Conservation (phyloP, 225 moss, liverwort and hornwort genomes). For the Sphagnum contortum region DNA sequence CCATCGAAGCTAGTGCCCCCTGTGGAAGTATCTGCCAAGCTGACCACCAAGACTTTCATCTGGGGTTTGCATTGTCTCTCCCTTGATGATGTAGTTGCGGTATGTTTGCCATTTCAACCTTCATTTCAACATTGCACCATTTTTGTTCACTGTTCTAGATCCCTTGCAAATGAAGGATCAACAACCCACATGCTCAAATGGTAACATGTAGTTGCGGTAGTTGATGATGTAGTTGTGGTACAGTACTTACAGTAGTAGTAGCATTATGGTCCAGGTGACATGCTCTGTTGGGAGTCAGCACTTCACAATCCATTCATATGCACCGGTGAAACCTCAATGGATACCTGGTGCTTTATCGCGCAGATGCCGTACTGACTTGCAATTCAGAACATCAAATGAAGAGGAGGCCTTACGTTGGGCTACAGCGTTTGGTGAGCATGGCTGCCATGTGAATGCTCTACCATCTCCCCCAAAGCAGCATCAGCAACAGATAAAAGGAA, state of each 20-base stretch:
- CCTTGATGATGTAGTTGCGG: slow-evolving; percentile 60
- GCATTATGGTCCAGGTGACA: slow-evolving; percentile 29
- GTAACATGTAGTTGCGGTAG: no score
- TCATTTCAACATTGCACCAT: no score
- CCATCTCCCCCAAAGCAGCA: slow-evolving; percentile 10
- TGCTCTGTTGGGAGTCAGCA: slow-evolving; percentile 41
- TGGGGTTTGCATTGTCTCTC: slow-evolving; percentile 53
- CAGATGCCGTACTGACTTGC: slow-evolving; percentile 43
- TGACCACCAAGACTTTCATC: slow-evolving; percentile 55
- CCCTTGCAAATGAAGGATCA: no score
- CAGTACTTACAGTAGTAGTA: no score
- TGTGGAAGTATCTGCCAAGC: slow-evolving; percentile 49
- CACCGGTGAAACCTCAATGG: slow-evolving; percentile 39
- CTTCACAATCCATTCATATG: slow-evolving; percentile 54
- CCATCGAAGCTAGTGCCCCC: slow-evolving; percentile 30
- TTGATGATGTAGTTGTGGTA: no score
- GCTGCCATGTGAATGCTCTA: slow-evolving; percentile 35
- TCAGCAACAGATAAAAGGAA: slow-evolving; percentile 4
- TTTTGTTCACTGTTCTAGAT: no score
- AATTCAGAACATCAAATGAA: slow-evolving; percentile 32
- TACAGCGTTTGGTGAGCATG: slow-evolving; percentile 41
- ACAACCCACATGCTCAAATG: no score
- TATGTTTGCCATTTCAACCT: slow-evolving; percentile 7
- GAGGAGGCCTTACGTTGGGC: slow-evolving; percentile 58
- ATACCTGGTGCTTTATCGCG: slow-evolving; percentile 32